Percentiles rank a stretch among this genome's conserved stretches.
phyloP scores from a whole-genome alignment of 805 yeast genomes.

The Pichia sporocuriosa region DNA sequence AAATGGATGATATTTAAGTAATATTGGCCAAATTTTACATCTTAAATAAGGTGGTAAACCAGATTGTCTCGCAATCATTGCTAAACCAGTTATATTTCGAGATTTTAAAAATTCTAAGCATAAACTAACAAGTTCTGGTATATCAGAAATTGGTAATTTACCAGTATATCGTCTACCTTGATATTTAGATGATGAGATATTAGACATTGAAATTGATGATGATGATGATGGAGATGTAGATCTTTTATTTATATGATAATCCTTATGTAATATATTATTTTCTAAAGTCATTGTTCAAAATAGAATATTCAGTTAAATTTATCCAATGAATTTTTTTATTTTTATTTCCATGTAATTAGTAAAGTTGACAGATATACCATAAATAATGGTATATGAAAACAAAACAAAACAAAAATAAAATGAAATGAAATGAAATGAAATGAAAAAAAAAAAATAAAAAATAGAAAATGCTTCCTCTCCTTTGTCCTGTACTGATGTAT shows the following conservation, averaged over 20 bases:
- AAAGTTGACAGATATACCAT: background rate
- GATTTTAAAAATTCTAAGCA: constrained; percentile 49
- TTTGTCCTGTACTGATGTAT: no score
- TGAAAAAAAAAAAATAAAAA: no score
- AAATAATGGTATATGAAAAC: no score
- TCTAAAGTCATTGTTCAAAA: no score
- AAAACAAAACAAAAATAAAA: background rate
- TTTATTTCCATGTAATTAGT: background rate
- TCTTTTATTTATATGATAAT: background rate
- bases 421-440: constrained; percentile 7
- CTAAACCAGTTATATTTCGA: constrained; percentile 67
- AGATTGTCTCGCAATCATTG: constrained; percentile 70
- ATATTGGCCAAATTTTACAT: constrained; percentile 75
- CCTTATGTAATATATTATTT: no score
- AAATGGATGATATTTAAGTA: constrained; percentile 78
- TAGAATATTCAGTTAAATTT: background rate
- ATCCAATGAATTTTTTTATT: background rate
- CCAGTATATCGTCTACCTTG: constrained; percentile 26
- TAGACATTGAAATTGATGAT: constrained; percentile 8
- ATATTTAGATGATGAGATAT: constrained; percentile 16
- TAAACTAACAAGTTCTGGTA: constrained; percentile 44
- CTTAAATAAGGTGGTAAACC: constrained; percentile 84
- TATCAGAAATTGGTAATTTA: constrained; percentile 39
- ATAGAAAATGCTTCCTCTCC: no score
- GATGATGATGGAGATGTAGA: constrained; percentile 6